phyloP scores from a whole-genome alignment of 2,329 filamentous ascomycete species.

The Cordyceps pruinosa region DNA sequence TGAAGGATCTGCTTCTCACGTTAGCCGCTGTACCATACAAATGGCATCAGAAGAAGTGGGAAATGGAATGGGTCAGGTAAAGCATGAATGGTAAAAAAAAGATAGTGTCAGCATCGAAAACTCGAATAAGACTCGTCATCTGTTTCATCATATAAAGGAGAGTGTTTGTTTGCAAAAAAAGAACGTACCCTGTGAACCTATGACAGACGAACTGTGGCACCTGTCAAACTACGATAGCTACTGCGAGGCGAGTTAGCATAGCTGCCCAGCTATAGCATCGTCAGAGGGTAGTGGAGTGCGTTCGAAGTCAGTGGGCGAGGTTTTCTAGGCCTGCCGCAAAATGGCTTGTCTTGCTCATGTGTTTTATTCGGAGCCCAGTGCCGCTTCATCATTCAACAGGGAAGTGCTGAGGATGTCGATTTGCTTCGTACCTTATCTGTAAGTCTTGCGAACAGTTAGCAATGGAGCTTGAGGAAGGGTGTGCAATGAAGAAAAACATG shows the following conservation, averaged over 20 bases:
- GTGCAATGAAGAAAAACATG: constrained; percentile 15
- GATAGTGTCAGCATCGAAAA: constrained; percentile 63
- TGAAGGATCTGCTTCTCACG: constrained; percentile 20
- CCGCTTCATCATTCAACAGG: constrained; percentile 68
- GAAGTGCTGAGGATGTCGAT: neutral
- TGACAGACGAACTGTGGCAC: neutral
- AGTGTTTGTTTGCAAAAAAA: constrained; percentile 10
- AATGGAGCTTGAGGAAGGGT: constrained; percentile 6
- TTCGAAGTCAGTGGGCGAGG: constrained; percentile 83
- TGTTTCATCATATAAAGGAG: constrained; percentile 37
- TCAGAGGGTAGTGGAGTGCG: neutral
- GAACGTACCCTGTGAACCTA: neutral
- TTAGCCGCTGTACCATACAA: constrained; percentile 17
- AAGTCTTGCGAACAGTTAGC: constrained; percentile 27
- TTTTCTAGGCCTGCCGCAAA: constrained; percentile 99
- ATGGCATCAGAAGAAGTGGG: constrained; percentile 12
- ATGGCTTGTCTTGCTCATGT: constrained; percentile 78
- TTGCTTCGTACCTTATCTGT: constrained; percentile 18
- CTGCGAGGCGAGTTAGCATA: neutral
- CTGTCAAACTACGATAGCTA: neutral
- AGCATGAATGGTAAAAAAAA: constrained; percentile 68
- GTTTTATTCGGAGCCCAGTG: constrained; percentile 86
- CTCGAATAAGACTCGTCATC: constrained; percentile 77
- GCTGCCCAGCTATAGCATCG: neutral
- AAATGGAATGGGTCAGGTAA: constrained; percentile 34